Evolutionary conservation across 2,329 filamentous ascomycete species (phyloP).

Genomic region (Epichloe sibirici): DNA sequence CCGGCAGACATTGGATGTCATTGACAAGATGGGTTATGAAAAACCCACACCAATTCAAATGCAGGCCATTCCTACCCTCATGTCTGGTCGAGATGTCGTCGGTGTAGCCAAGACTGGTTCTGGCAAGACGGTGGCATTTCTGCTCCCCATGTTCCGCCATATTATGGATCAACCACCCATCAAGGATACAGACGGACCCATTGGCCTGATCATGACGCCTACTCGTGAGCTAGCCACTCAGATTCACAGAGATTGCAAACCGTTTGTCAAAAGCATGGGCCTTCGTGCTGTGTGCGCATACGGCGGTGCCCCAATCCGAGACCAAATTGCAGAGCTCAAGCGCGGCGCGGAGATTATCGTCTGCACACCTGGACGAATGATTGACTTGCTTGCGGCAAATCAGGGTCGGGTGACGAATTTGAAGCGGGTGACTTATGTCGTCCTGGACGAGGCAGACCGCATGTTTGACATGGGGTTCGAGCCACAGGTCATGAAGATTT

Average conservation of each 20-base stretch:
- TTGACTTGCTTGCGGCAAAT: conserved; percentile 88
- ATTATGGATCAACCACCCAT: conserved; percentile 86
- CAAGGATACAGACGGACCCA: conserved; percentile 73
- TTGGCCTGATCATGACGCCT: conserved; percentile 83
- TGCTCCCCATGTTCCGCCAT: conserved; percentile 94
- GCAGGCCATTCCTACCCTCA: conserved; percentile 87
- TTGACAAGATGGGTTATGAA: conserved; percentile 70
- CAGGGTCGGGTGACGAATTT: conserved; percentile 90
- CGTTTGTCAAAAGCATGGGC: conserved; percentile 77
- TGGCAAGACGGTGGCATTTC: conserved; percentile 91
- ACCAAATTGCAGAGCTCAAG: conserved; percentile 94
- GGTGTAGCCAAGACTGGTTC: conserved; percentile 96
- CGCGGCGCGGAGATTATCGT: conserved; percentile 91
- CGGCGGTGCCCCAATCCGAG: conserved; percentile 89
- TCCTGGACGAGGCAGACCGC: conserved; percentile 91
- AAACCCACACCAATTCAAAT: conserved; percentile 89
- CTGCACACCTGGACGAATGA: conserved; percentile 88
- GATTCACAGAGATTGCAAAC: conserved; percentile 89
- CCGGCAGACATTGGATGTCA: conserved; percentile 74
- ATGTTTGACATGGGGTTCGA: conserved; percentile 99
- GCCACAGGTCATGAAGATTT: conserved; percentile 94
- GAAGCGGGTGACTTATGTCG: conserved; percentile 79
- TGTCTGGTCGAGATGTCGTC: conserved; percentile 92
- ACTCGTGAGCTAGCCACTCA: conserved; percentile 89
- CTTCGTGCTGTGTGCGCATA: conserved; percentile 86